Percentiles rank a stretch among this genome's conserved stretches.
phyloP scores from a whole-genome alignment of 2,329 filamentous ascomycete genomes.

The Penicillium sp. region DNA sequence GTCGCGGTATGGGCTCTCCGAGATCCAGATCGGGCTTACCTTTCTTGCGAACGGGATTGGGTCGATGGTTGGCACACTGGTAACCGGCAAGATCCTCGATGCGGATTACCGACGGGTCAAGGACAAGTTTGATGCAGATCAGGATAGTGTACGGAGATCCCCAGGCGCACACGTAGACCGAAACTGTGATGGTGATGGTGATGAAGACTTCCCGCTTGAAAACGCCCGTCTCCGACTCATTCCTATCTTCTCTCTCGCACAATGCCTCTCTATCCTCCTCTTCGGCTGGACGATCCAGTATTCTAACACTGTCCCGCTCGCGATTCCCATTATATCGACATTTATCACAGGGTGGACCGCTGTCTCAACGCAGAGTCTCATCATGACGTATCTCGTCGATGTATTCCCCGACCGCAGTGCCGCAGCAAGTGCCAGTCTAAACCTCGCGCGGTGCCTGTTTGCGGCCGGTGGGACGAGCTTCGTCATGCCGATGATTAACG shows the following conservation, averaged over 20 bases:
- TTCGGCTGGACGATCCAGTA: conserved; percentile 61
- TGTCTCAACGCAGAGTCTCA: conserved; percentile 54
- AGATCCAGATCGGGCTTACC: conserved; percentile 55
- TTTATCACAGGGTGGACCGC: conserved; percentile 60
- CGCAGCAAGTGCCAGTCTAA: conserved; percentile 58
- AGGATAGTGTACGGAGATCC: neutral
- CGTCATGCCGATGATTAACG: conserved; percentile 56
- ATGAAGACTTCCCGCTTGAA: conserved; percentile 53
- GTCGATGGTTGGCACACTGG: conserved; percentile 58
- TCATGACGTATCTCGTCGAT: conserved; percentile 61
- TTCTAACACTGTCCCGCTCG: conserved; percentile 49
- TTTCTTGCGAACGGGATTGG: conserved; percentile 63
- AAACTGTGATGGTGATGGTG: neutral
- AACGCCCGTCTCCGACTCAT: conserved; percentile 57
- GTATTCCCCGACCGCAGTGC: conserved; percentile 57
- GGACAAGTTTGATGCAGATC: conserved; percentile 28
- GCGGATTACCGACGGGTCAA: conserved; percentile 55
- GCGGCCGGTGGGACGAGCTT: conserved; percentile 58
- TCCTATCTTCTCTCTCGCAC: conserved; percentile 50
- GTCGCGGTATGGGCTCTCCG: conserved; percentile 47
- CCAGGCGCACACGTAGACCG: neutral
- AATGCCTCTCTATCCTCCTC: conserved; percentile 53
- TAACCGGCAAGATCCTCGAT: conserved; percentile 60
- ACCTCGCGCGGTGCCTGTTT: conserved; percentile 58
- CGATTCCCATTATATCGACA: conserved; percentile 55